Evolutionary conservation across 306 rosid genomes (phyloP), one percentile per base, ranked within the genome.

Genomic region (Dalbergia cultrata): DNA sequence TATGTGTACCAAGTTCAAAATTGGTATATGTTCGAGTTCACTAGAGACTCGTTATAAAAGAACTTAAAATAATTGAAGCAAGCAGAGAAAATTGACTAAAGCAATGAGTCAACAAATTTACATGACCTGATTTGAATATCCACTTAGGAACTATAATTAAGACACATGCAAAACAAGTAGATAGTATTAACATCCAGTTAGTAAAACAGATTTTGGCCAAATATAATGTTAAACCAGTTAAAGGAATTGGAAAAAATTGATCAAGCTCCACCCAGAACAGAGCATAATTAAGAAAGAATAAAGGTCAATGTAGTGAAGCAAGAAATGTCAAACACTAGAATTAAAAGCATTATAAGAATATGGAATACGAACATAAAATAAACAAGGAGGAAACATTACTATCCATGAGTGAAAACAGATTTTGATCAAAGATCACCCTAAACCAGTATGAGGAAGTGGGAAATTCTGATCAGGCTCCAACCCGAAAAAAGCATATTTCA

Each of bases 261-360:
- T 34, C 31, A 70, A 17, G 57, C 60, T 61, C 13, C 43, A 41
- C 21, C 17, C 6, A 41, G n/a, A 73, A 52, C 8, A 63, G 44
- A 72, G 22, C 47, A 72, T 13, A 13, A 52, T 47, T 17, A 16
- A n/a, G 58, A 22, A 47, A 45, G 35, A 72, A 72, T 56, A 53
- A 14, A 66, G 53, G 54, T 35, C 61, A 63, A 13, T 17, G 75
- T 17, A 44, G 52, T 73, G 43, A 66, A 74, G 80, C 54, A 47
- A 67, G 56, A 66, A 74, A 54, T 50, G 39, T 64, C 79, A 72
- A 63, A 26, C 59, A 37, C 77, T 18, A 6, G 34, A 81, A 57
- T 62, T 41, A 53, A 66, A 34, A 65, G 41, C 17, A 16, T 21
- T 57, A 74, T 31, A 21, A 2, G 8, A 21, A 67, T 45, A 57